Base-by-base conservation (phyloP, 148 eudicot species). In the Tetragonia tetragonoides region DNA sequence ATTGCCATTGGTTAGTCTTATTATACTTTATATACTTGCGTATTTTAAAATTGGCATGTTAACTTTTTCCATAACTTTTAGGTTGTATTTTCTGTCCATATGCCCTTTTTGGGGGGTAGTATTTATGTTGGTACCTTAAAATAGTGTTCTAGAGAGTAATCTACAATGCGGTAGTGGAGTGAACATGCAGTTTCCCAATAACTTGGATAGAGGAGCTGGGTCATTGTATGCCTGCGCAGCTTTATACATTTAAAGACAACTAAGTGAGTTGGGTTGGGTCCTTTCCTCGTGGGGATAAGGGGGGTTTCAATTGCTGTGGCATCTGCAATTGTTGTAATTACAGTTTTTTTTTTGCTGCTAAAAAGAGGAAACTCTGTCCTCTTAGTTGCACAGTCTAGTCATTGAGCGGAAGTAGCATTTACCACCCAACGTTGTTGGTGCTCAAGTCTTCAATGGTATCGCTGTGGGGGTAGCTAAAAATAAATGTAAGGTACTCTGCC, bases 1-100 rank as follows among this genome's bases (percentile, higher is more conserved):
- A 88, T 96, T 81, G 99, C 99, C 76, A 89, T 88, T 65, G 99
- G 99, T 96, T 59, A 84, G 97, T 89, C 40, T 41, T 78, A 66
- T 77, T 76, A 28, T 37, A 70, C 68, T 59, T 60, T 77, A 28
- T 75, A 15, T 34, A 44, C 76, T 74, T 20, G 39, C 37, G 57
- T 15, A 38, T 77, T 66, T 68, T 6, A 16, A 51, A 20, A 37
- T 72, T 63, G 3, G 23, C 70, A 44, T 46, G 59, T 57, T 4
- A 17, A 39, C 10, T 17, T 41, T 51, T 71, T 46, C 49, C 15
- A n/a, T 42, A 40, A 49, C 2, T 68, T 34, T 21, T 65, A 39
- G 57, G 4, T 60, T 20, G 21, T 10, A 21, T 59, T 6, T 21
- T 6, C 64, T 21, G 28, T 60, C 28, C 64, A 6, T 7, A 8